Percentiles rank a stretch among this genome's conserved stretches.
phyloP scores from a whole-genome alignment of 257 asterid species.

The Lantana camara region DNA sequence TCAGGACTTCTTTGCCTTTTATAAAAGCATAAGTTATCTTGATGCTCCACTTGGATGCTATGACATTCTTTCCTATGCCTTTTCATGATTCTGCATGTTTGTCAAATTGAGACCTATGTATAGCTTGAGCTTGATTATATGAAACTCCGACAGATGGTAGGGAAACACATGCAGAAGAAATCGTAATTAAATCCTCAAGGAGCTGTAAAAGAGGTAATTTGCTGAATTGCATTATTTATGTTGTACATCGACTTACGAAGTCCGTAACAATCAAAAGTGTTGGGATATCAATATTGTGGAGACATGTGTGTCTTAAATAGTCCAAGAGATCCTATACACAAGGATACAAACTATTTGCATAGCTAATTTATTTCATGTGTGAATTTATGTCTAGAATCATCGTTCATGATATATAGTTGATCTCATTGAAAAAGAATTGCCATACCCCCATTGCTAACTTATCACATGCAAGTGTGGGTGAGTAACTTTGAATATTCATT shows the following conservation, averaged over 20 bases:
- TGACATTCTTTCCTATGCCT: neutral
- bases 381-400: neutral
- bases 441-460: neutral
- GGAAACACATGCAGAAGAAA: neutral
- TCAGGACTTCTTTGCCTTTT: neutral
- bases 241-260: neutral
- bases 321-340: neutral
- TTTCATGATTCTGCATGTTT: neutral
- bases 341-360: neutral
- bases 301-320: neutral
- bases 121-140: neutral
- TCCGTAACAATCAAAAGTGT: neutral
- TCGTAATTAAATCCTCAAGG: neutral
- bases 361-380: neutral
- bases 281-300: neutral
- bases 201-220: neutral
- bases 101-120: neutral
- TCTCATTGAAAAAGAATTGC: neutral
- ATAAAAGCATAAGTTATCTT: neutral
- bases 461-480: neutral
- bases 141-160: neutral
- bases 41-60: conserved; percentile 5
- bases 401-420: neutral
- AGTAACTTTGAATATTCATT: neutral
- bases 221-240: neutral